These are phyloP conservation scores for Naganishia randhawae DNA, from an alignment of 768 basidiomycete species.

Conservation along the genomic window DNA sequence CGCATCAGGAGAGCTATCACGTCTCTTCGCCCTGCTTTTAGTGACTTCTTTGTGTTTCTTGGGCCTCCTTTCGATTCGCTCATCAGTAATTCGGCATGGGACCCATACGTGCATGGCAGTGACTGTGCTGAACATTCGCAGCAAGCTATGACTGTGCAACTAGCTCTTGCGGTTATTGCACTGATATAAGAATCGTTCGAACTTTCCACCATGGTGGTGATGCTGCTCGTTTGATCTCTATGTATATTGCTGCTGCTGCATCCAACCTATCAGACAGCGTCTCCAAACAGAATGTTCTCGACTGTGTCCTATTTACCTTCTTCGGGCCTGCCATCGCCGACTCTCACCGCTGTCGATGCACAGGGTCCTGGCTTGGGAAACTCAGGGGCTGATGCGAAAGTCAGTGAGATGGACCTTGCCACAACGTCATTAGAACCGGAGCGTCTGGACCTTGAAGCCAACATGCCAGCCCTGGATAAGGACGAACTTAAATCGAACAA, in stretches of 20 bases:
- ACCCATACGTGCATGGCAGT: no score
- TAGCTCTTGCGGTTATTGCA: no score
- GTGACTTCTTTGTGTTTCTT: background rate
- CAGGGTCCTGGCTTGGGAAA: background rate
- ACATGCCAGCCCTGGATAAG: background rate
- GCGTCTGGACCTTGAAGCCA: conserved; percentile 7
- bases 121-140: no score
- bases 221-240: background rate
- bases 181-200: no score
- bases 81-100: no score
- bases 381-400: background rate
- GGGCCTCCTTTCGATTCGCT: background rate
- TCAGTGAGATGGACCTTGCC: background rate
- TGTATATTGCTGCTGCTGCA: background rate
- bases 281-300: background rate
- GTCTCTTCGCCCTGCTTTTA: background rate
- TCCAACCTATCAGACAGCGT: background rate
- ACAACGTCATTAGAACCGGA: background rate
- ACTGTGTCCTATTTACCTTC: background rate
- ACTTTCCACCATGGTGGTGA: no score
- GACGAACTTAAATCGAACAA: background rate
- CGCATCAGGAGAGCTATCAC: no score
- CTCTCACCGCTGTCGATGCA: conserved; percentile 14
- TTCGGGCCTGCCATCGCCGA: conserved; percentile 18
- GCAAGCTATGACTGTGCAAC: no score